phyloP scores from a whole-genome alignment of 2,329 filamentous ascomycete genomes.

The Trichoderma gracile region DNA sequence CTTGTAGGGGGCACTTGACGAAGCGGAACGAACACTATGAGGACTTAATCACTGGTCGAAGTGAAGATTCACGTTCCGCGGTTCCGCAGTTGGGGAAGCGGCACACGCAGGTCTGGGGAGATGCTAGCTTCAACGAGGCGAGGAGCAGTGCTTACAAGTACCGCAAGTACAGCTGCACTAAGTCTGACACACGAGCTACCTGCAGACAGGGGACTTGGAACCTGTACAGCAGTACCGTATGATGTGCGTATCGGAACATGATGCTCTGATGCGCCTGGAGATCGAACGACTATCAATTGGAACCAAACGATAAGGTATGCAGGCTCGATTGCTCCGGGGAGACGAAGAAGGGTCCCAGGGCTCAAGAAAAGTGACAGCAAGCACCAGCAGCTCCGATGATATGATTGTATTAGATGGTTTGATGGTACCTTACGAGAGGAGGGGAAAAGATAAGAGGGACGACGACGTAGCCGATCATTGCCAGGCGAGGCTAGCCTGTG shows the following conservation, averaged over 20 bases:
- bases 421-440: too few species aligned
- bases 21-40: not conserved
- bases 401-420: too few species aligned
- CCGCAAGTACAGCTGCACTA: not conserved
- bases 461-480: conserved; percentile 3
- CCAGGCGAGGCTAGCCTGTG: conserved; percentile 1
- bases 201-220: not conserved
- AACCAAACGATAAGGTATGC: too few species aligned
- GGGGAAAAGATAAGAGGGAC: not conserved
- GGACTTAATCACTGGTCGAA: not conserved
- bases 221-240: not conserved
- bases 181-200: not conserved
- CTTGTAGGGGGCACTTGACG: not conserved
- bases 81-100: conserved; percentile 15
- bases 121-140: too few species aligned
- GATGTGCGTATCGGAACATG: too few species aligned
- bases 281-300: too few species aligned
- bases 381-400: not conserved
- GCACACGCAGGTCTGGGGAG: not conserved
- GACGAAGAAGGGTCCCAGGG: too few species aligned
- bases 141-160: not conserved
- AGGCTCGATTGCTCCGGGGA: too few species aligned
- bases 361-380: not conserved
- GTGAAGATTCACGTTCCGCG: not conserved
- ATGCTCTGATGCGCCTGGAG: too few species aligned